Conservation (phyloP, 2,329 filamentous ascomycete genomes). For the Endoconidiophora laricicola region DNA sequence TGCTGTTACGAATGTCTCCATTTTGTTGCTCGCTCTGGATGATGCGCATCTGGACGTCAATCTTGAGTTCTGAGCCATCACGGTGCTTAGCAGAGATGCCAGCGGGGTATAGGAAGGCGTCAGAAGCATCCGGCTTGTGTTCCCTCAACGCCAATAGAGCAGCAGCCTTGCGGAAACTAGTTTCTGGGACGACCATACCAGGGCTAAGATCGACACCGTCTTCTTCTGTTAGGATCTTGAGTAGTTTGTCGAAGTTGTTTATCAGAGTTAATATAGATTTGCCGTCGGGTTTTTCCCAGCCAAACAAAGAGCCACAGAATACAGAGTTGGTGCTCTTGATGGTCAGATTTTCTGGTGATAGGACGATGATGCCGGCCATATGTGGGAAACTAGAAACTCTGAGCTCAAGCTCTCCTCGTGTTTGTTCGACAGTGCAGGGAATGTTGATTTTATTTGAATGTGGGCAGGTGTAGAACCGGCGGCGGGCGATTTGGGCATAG, state of each 20-base stretch:
- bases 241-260: constrained; percentile 70
- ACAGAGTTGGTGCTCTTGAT: constrained; percentile 91
- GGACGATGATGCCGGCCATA: constrained; percentile 89
- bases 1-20: constrained; percentile 41
- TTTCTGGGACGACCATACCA: constrained; percentile 92
- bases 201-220: constrained; percentile 72
- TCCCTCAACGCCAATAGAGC: constrained; percentile 72
- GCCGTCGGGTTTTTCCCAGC: constrained; percentile 69
- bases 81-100: constrained; percentile 75
- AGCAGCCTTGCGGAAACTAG: constrained; percentile 80
- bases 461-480: constrained; percentile 71
- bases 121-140: constrained; percentile 60
- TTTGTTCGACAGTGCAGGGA: constrained; percentile 64
- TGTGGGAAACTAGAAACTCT: constrained; percentile 89
- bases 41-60: constrained; percentile 92
- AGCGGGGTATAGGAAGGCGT: constrained; percentile 66
- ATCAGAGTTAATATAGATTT: constrained; percentile 65
- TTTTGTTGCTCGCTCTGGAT: constrained; percentile 69
- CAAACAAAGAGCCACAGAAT: constrained; percentile 84
- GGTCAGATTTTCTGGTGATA: constrained; percentile 60
- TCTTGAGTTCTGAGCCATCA: constrained; percentile 79
- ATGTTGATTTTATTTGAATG: constrained; percentile 65
- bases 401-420: constrained; percentile 52
- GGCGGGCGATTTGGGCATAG: constrained; percentile 54
- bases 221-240: constrained; percentile 69